Evolutionary conservation across 345 rosid species (phyloP).

Genomic region (Camelina laxa): DNA sequence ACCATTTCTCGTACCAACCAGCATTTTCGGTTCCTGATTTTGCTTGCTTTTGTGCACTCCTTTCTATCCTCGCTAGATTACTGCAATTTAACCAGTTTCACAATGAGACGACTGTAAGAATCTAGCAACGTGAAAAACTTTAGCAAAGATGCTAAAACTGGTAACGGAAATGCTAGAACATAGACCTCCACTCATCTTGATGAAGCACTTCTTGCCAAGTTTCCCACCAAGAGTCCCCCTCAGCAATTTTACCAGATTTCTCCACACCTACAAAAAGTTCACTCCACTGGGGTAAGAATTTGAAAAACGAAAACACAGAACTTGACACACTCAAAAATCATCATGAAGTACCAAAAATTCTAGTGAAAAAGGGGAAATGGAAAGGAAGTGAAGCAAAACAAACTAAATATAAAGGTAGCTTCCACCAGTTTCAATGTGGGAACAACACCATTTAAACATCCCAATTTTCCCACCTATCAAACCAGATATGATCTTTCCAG

Average conservation of each 20-base stretch:
- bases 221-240: constrained; percentile 99
- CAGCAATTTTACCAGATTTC: constrained; percentile 94
- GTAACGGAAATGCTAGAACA: constrained; percentile 16
- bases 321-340: background rate
- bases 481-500: constrained; percentile 7
- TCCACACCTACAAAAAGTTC: constrained; percentile 73
- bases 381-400: constrained; percentile 4
- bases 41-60: constrained; percentile 99
- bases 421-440: background rate
- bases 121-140: background rate
- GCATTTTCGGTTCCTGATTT: constrained; percentile 93
- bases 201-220: constrained; percentile 98
- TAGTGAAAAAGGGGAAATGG: background rate
- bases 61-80: constrained; percentile 94
- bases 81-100: constrained; percentile 51
- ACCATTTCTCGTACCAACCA: constrained; percentile 99
- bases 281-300: constrained; percentile 27
- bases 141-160: background rate
- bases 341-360: background rate
- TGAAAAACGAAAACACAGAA: background rate
- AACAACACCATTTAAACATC: background rate
- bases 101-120: constrained; percentile 22
- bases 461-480: constrained; percentile 19
- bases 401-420: constrained; percentile 20
- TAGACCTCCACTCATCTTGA: constrained; percentile 99